These are phyloP conservation scores for Sclerotiophoma versabilis DNA, from an alignment of 2,329 filamentous ascomycete genomes.

Conservation along the genomic window DNA sequence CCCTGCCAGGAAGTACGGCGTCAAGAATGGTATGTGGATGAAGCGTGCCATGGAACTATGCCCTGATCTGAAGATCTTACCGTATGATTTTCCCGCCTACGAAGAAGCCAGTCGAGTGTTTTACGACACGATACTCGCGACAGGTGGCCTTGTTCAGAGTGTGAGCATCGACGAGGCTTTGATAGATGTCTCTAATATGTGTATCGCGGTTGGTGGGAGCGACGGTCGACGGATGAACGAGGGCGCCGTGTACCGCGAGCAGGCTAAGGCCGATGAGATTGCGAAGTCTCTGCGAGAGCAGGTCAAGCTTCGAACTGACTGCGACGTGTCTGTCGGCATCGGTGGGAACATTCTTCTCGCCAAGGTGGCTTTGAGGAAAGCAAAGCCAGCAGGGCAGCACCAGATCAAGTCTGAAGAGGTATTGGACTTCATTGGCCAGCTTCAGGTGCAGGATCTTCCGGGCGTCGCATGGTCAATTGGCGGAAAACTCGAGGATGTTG, in stretches of 20 bases:
- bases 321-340: slow-evolving; percentile 90
- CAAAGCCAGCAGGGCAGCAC: slow-evolving; percentile 92
- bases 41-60: slow-evolving; percentile 83
- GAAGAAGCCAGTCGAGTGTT: slow-evolving; percentile 89
- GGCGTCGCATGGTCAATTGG: slow-evolving; percentile 92
- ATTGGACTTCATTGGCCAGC: slow-evolving; percentile 75
- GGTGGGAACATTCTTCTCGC: slow-evolving; percentile 89
- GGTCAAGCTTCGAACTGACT: slow-evolving; percentile 78
- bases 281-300: slow-evolving; percentile 70
- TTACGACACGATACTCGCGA: slow-evolving; percentile 80
- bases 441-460: slow-evolving; percentile 82
- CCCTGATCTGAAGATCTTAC: slow-evolving; percentile 84
- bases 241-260: slow-evolving; percentile 76
- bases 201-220: slow-evolving; percentile 70
- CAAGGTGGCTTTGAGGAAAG: slow-evolving; percentile 87
- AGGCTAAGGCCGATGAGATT: slow-evolving; percentile 77
- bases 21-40: slow-evolving; percentile 99
- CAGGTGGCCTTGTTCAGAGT: slow-evolving; percentile 88
- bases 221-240: slow-evolving; percentile 71
- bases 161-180: slow-evolving; percentile 97
- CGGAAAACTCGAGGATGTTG: slow-evolving; percentile 85
- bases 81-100: slow-evolving; percentile 94
- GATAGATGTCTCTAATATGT: slow-evolving; percentile 78
- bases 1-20: slow-evolving; percentile 79
- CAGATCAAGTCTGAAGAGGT: slow-evolving; percentile 85